Evolutionary conservation across 768 basidiomycete species (phyloP), one percentile per base, ranked within the genome.

Genomic region (Russula earlei): DNA sequence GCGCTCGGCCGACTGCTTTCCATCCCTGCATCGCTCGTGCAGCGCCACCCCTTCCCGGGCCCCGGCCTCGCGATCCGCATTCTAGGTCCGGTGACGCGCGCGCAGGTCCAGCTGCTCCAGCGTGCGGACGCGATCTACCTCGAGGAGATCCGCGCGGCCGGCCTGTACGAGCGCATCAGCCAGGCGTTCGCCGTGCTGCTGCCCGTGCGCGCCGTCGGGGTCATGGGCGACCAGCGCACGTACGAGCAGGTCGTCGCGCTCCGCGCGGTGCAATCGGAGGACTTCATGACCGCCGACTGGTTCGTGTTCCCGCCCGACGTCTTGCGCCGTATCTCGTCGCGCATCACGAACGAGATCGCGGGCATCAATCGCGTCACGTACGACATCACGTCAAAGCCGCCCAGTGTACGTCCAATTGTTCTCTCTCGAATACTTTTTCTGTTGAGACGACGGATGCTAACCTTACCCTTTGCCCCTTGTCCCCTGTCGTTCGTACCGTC

Each of bases 211-310:
- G 96, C 95, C 9, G 96, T 99, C 38, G 96, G 96, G 56, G 96
- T 98, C 14, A 93, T 94, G 84, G 96, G 96, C 33, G 96, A 99
- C 71, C 80, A 81, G 64, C 78, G 96, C 69, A 99, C 96, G 11
- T 98, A 97, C 64, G 93, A 97, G 66, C 95, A 97, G 76, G 94
- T 99, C 47, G 91, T 98, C 55, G 90, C 91, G 1, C 76, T 99
- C 51, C 82, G 96, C 49, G 96, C 96, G 3, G 95, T 98, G 9
- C 86, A 90, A 67, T 85, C 93, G n/a, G 95, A 97, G 68, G 96
- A 99, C 70, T 99, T 99, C 68, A 99, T 99, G 96, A 99, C 96
- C 14, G 96, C 96, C 34, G 95, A 98, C 69, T 98, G 95, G 95
- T 97, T 89, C 73, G 83, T 89, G n/a, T 99, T 98, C 79, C 94